Evolutionary conservation across 2,329 filamentous ascomycete species (phyloP).

Genomic region (Fusarium sp.): DNA sequence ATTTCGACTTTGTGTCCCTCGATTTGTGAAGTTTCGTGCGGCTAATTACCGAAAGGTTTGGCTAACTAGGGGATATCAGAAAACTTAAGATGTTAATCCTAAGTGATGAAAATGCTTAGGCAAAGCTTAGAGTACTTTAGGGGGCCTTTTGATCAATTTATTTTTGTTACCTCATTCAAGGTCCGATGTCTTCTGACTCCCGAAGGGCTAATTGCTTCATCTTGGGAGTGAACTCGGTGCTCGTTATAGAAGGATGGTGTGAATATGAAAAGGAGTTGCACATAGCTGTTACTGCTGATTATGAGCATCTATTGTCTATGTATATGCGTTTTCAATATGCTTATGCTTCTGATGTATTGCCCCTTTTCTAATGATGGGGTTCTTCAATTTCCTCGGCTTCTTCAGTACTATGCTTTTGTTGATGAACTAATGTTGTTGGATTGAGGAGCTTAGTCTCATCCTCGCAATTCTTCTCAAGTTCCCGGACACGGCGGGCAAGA

Average conservation of each 20-base stretch:
- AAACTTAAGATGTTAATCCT: no score
- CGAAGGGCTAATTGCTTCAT: neutral
- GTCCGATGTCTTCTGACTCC: no score
- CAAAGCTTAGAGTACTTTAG: no score
- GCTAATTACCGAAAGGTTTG: no score
- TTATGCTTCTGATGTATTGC: neutral
- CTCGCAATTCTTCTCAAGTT: constrained; percentile 57
- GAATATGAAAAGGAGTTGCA: neutral
- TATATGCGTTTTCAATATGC: constrained; percentile 4
- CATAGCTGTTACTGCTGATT: constrained; percentile 12
- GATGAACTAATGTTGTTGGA: constrained; percentile 24
- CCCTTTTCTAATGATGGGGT: constrained; percentile 7
- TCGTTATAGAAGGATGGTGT: neutral
- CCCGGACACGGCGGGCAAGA: constrained; percentile 78
- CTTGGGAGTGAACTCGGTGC: neutral
- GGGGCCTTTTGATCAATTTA: no score
- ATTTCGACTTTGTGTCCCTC: constrained; percentile 1
- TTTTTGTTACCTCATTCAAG: no score
- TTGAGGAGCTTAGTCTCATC: constrained; percentile 21
- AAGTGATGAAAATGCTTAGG: no score
- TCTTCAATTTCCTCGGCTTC: constrained; percentile 51
- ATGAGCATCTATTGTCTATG: neutral
- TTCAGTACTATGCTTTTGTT: constrained; percentile 43
- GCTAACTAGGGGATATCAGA: no score
- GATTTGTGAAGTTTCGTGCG: constrained; percentile 1